phyloP scores from a whole-genome alignment of 306 rosid species.

The Malus domestica region DNA sequence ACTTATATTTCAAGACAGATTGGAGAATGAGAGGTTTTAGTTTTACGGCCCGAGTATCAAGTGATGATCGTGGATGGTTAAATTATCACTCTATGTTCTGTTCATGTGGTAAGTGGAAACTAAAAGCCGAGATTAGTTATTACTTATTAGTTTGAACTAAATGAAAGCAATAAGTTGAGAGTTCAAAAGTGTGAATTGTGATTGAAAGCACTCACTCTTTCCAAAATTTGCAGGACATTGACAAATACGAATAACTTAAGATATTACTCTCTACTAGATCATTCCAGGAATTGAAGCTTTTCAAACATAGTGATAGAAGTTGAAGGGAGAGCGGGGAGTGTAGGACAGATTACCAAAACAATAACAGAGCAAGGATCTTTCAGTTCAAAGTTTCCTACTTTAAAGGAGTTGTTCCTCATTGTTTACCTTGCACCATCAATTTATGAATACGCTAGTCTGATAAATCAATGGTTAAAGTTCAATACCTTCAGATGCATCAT shows the following conservation, averaged over 20 bases:
- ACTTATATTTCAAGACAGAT: neutral
- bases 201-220: neutral
- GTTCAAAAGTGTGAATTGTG: neutral
- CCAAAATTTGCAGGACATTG: neutral
- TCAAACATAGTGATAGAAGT: neutral
- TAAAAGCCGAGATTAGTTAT: neutral
- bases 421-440: neutral
- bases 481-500: constrained; percentile 43
- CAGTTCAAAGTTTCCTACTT: neutral
- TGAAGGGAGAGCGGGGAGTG: neutral
- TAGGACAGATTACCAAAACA: neutral
- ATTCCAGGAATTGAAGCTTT: neutral
- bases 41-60: neutral
- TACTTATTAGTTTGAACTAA: neutral
- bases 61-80: neutral
- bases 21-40: no score
- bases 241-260: neutral
- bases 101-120: neutral
- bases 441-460: neutral
- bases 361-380: neutral
- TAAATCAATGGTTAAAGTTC: neutral
- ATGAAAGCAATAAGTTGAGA: neutral
- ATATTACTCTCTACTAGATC: neutral
- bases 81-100: neutral
- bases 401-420: neutral